phyloP scores from a whole-genome alignment of 73 alveolate species.

The Blepharisma japonicum region DNA sequence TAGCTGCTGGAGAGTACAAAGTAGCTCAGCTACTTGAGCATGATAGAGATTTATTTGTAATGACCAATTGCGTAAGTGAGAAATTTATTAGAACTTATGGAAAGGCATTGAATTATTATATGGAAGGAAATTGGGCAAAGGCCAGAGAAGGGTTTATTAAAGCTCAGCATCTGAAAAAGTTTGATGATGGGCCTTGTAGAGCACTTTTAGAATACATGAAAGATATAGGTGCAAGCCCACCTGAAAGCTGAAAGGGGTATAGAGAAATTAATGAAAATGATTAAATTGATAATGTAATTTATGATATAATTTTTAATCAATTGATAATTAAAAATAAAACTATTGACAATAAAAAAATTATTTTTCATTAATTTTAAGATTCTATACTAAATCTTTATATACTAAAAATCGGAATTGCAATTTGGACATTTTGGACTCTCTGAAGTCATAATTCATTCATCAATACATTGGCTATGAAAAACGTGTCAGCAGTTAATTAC shows the following conservation, averaged over 20 bases:
- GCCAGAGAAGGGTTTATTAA: conserved; percentile 39
- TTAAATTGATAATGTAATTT: no score
- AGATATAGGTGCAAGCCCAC: conserved; percentile 57
- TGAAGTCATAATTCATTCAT: no score
- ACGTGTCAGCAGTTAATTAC: no score
- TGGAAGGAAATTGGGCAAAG: conserved; percentile 52
- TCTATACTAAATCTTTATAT: no score
- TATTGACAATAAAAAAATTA: no score
- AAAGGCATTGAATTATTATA: conserved; percentile 45
- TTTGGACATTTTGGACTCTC: no score
- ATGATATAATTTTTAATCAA: neutral
- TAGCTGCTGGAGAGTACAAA: no score
- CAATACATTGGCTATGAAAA: no score
- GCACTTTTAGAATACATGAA: conserved; percentile 42
- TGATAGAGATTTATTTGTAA: neutral
- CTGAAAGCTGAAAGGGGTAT: conserved; percentile 77
- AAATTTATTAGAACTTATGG: neutral
- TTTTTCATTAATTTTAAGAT: no score
- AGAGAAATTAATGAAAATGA: conserved; percentile 52
- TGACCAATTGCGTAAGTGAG: neutral
- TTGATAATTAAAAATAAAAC: neutral
- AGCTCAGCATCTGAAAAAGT: conserved; percentile 30
- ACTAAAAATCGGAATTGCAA: no score
- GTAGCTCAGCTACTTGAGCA: neutral
- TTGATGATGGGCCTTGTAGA: conserved; percentile 56